Evolutionary conservation across 768 basidiomycete species (phyloP).

Genomic region (Xerocomellus chrysenteron): DNA sequence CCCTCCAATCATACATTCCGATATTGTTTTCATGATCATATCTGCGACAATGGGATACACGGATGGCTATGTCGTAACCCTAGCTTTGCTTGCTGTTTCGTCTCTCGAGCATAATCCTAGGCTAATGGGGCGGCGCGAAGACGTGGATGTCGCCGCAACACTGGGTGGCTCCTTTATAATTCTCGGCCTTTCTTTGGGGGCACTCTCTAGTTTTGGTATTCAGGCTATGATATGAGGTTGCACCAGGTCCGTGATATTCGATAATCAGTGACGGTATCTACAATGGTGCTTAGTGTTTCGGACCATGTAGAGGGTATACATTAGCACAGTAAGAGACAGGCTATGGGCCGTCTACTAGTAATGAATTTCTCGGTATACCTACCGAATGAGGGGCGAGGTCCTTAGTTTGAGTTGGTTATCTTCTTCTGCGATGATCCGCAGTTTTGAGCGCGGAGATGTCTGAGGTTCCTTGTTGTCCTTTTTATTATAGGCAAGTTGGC

Average conservation of each 20-base stretch:
- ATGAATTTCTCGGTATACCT: too few relatives aligned
- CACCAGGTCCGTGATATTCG: slow-evolving; percentile 6
- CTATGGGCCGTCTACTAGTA: too few relatives aligned
- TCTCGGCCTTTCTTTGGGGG: slow-evolving; percentile 73
- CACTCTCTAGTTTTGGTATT: slow-evolving; percentile 79
- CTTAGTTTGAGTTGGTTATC: too few relatives aligned
- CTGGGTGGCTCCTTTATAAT: slow-evolving; percentile 77
- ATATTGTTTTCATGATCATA: slow-evolving; percentile 71
- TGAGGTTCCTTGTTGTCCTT: too few relatives aligned
- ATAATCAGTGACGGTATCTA: neutral
- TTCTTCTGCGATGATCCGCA: neutral
- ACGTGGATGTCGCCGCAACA: slow-evolving; percentile 84
- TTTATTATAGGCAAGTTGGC: too few relatives aligned
- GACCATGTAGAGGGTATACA: too few relatives aligned
- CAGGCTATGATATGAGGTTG: slow-evolving; percentile 54
- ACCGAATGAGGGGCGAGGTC: too few relatives aligned
- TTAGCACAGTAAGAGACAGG: too few relatives aligned
- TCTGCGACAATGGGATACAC: slow-evolving; percentile 71
- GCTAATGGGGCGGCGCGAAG: slow-evolving; percentile 64
- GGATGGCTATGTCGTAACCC: slow-evolving; percentile 77
- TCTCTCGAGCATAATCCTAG: slow-evolving; percentile 78
- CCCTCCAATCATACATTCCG: slow-evolving; percentile 63
- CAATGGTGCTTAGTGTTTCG: too few relatives aligned
- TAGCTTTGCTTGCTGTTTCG: slow-evolving; percentile 81
- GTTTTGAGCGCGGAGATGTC: too few relatives aligned